These are phyloP conservation scores for Colletotrichum falcatum DNA, from an alignment of 2,329 filamentous ascomycete genomes.

Conservation along the genomic window DNA sequence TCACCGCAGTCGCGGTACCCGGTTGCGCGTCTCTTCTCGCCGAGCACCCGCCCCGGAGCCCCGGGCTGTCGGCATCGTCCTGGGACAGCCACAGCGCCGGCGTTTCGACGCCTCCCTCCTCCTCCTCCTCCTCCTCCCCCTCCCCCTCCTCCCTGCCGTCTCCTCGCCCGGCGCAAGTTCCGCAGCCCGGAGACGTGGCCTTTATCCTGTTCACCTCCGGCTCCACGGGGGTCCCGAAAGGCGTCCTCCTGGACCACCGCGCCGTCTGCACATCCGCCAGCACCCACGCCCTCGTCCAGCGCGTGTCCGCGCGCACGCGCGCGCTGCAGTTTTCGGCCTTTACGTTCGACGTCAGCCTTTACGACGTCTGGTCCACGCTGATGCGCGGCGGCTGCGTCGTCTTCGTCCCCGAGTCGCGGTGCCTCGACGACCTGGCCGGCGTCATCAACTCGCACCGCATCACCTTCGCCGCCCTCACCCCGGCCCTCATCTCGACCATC, in stretches of 20 bases:
- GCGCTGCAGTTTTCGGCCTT: slow-evolving; percentile 39
- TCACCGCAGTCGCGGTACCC: neutral
- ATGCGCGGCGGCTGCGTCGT: neutral
- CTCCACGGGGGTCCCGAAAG: slow-evolving; percentile 27
- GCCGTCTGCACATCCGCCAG: neutral
- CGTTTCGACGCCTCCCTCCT: too few species aligned
- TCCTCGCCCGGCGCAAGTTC: too few species aligned
- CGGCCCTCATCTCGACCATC: slow-evolving; percentile 36
- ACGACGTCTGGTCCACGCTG: slow-evolving; percentile 37
- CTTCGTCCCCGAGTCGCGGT: slow-evolving; percentile 31
- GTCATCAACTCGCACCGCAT: slow-evolving; percentile 35
- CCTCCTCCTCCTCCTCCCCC: too few species aligned
- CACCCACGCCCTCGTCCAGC: neutral
- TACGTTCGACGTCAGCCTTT: slow-evolving; percentile 41
- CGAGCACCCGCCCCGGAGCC: too few species aligned
- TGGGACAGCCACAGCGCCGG: too few species aligned
- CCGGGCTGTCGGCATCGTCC: too few species aligned
- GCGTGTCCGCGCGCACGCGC: neutral
- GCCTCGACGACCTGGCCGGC: slow-evolving; percentile 40
- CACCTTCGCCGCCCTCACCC: slow-evolving; percentile 31
- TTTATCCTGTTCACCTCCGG: slow-evolving; percentile 41
- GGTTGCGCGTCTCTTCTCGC: too few species aligned
- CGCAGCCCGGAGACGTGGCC: slow-evolving; percentile 1
- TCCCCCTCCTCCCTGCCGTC: too few species aligned
- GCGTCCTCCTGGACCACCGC: slow-evolving; percentile 14